Evolutionary conservation across 208 protist species (phyloP).

Genomic region (Acanthamoeba healyi): DNA sequence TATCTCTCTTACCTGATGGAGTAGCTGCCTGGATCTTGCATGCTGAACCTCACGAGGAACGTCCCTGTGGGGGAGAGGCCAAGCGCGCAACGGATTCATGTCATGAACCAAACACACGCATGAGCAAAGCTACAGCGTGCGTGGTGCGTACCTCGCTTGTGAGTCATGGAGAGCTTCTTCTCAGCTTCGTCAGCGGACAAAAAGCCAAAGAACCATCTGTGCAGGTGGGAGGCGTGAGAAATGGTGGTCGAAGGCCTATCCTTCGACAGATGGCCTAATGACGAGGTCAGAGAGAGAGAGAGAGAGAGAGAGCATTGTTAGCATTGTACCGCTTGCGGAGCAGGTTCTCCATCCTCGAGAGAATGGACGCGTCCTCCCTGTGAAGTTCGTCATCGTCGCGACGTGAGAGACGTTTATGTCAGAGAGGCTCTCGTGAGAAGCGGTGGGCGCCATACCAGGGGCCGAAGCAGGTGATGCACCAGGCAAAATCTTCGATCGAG

Average conservation of each 20-base stretch:
- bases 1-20: constrained; percentile 16
- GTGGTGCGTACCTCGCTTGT: neutral
- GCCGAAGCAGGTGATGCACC: constrained; percentile 49
- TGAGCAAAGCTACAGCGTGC: neutral
- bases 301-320: too few relatives aligned
- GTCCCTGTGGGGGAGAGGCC: neutral
- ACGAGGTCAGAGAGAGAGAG: neutral
- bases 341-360: constrained; percentile 37
- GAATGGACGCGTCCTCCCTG: constrained; percentile 44
- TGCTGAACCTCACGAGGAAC: constrained; percentile 64
- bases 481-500: constrained; percentile 56
- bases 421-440: too few relatives aligned
- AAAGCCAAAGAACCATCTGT: constrained; percentile 70
- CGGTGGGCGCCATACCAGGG: neutral
- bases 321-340: constrained; percentile 40
- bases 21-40: constrained; percentile 66
- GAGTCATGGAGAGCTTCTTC: constrained; percentile 20
- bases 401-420: too few relatives aligned
- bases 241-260: neutral
- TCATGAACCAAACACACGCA: neutral
- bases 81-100: neutral
- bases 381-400: too few relatives aligned
- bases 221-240: neutral
- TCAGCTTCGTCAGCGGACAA: constrained; percentile 63
- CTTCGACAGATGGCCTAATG: too few relatives aligned